Conservation (phyloP, 805 yeast species). For the Metschnikowia anglica region DNA sequence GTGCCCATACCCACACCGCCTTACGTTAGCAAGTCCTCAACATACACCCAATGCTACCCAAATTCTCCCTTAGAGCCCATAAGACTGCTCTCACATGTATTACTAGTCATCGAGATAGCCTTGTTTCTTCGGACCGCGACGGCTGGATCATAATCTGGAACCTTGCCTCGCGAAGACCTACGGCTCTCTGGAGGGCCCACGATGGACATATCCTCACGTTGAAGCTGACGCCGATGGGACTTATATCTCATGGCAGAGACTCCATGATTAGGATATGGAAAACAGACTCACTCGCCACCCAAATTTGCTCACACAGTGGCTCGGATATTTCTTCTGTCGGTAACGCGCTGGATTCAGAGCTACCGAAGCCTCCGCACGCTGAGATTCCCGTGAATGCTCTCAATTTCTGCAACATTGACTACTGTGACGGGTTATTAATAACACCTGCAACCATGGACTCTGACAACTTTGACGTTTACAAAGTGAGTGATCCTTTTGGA, state of each 20-base stretch:
- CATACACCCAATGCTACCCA: slow-evolving; percentile 1
- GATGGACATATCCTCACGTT: slow-evolving; percentile 49
- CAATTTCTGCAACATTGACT: slow-evolving; percentile 64
- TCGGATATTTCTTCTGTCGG: slow-evolving; percentile 3
- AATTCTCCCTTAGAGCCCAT: slow-evolving; percentile 20
- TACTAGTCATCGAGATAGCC: slow-evolving; percentile 4
- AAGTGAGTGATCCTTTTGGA: slow-evolving; percentile 25
- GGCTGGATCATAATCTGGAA: slow-evolving; percentile 73
- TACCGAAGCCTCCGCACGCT: slow-evolving; percentile 26
- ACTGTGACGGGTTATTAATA: slow-evolving; percentile 28
- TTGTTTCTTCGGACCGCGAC: slow-evolving; percentile 57
- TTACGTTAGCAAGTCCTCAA: not conserved
- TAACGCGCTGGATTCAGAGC: not conserved
- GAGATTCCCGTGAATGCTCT: slow-evolving; percentile 70
- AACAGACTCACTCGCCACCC: too few species aligned
- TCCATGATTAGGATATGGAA: slow-evolving; percentile 52
- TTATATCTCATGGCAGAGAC: slow-evolving; percentile 70
- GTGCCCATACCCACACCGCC: not conserved
- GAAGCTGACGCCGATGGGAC: slow-evolving; percentile 24
- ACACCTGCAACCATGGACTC: slow-evolving; percentile 69
- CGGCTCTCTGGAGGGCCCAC: slow-evolving; percentile 62
- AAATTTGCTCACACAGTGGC: slow-evolving; percentile 6
- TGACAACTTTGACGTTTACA: slow-evolving; percentile 62
- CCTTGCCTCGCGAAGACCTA: slow-evolving; percentile 52
- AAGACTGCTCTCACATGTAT: slow-evolving; percentile 19